These are phyloP conservation scores for Penicillium herquei DNA, from an alignment of 495 filamentous ascomycete genomes.

Conservation along the genomic window DNA sequence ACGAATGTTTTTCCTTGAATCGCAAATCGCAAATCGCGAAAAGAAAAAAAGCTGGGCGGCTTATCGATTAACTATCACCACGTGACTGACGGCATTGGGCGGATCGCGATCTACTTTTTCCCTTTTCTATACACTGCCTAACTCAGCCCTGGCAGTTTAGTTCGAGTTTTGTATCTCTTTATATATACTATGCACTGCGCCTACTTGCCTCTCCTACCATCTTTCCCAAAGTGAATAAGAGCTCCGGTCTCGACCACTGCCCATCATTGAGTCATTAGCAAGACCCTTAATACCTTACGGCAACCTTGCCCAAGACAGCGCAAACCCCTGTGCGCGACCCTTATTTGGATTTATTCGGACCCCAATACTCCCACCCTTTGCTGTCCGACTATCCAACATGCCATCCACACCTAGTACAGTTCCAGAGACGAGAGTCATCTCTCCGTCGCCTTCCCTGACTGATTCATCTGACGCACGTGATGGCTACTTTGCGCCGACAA, in stretches of 20 bases:
- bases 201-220: background rate
- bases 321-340: constrained; percentile 34
- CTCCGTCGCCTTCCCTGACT: constrained; percentile 65
- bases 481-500: constrained; percentile 60
- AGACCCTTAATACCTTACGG: constrained; percentile 18
- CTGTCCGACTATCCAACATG: constrained; percentile 41
- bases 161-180: constrained; percentile 1
- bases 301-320: constrained; percentile 25
- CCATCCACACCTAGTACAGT: constrained; percentile 43
- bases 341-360: constrained; percentile 49
- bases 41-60: constrained; percentile 19
- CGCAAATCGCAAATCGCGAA: constrained; percentile 11
- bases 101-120: constrained; percentile 24
- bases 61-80: constrained; percentile 35
- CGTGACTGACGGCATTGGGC: constrained; percentile 25
- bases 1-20: background rate
- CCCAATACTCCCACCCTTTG: constrained; percentile 49
- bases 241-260: constrained; percentile 1
- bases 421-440: constrained; percentile 67
- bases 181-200: constrained; percentile 11
- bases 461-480: constrained; percentile 49
- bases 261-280: constrained; percentile 29
- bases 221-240: background rate
- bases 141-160: constrained; percentile 8
- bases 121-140: constrained; percentile 27